A percentile compares a stretch with the other conserved stretches of the same genome.
Conservation (phyloP, 2,329 filamentous ascomycete species). For the Calonectria pteridis region DNA sequence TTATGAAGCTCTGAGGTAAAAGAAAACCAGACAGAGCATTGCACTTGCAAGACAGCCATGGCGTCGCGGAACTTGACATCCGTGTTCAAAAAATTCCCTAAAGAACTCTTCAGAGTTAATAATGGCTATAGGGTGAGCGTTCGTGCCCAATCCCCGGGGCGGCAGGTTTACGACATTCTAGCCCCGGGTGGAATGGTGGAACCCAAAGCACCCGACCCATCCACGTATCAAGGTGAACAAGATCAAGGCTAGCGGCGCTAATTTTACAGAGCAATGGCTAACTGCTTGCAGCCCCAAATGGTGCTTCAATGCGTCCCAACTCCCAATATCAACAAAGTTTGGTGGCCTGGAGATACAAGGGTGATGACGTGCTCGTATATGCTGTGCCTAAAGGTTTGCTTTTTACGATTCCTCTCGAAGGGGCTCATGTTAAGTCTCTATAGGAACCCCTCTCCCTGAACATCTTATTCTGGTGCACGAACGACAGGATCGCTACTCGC, state of each 20-base stretch:
- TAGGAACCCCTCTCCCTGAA: slow-evolving; percentile 36
- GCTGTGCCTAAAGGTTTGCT: slow-evolving; percentile 28
- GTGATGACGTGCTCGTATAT: slow-evolving; percentile 30
- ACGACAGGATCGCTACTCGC: slow-evolving; percentile 38
- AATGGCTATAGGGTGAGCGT: slow-evolving; percentile 3
- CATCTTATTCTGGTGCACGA: slow-evolving; percentile 39
- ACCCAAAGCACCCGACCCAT: slow-evolving; percentile 16
- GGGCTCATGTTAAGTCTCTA: background rate
- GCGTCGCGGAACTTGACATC: background rate
- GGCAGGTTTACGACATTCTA: slow-evolving; percentile 16
- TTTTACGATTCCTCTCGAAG: background rate
- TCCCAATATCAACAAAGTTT: slow-evolving; percentile 36
- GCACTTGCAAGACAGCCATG: background rate
- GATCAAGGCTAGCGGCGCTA: background rate
- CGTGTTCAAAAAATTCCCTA: slow-evolving; percentile 11
- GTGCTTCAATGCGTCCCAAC: slow-evolving; percentile 36
- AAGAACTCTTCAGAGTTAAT: slow-evolving; percentile 22
- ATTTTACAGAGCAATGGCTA: background rate
- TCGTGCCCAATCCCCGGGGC: background rate
- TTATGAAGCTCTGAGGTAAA: background rate
- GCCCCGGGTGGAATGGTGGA: slow-evolving; percentile 9
- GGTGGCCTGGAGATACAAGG: slow-evolving; percentile 27
- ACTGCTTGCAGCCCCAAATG: slow-evolving; percentile 35
- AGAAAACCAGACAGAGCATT: background rate
- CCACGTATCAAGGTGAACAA: slow-evolving; percentile 9